Percentiles rank a stretch among this genome's conserved stretches.
Evolutionary conservation across 2,329 filamentous ascomycete species (phyloP).

Genomic region (Fusarium illudens): DNA sequence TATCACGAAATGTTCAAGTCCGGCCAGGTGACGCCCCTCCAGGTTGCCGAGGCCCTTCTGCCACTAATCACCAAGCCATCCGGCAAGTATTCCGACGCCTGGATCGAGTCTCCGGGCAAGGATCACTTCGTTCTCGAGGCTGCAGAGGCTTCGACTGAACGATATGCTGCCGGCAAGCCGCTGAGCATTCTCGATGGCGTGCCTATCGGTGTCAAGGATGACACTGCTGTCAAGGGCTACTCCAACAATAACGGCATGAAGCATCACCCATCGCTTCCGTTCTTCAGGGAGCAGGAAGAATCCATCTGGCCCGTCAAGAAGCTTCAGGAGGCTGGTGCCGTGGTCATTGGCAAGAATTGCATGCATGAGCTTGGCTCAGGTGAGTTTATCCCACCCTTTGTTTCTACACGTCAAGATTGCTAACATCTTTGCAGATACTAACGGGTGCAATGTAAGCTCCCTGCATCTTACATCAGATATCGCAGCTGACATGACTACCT

Average conservation of each 20-base stretch:
- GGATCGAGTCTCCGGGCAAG: conserved; percentile 69
- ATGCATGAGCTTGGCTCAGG: conserved; percentile 83
- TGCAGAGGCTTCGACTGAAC: conserved; percentile 75
- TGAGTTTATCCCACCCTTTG: conserved; percentile 50
- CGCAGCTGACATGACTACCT: conserved; percentile 51
- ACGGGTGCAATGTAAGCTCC: conserved; percentile 74
- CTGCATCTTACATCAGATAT: not conserved
- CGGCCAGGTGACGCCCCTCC: conserved; percentile 74
- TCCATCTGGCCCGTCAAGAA: conserved; percentile 77
- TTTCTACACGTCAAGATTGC: conserved; percentile 11
- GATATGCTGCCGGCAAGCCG: conserved; percentile 73
- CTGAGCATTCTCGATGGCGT: conserved; percentile 81
- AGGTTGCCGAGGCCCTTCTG: conserved; percentile 75
- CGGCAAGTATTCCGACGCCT: conserved; percentile 74
- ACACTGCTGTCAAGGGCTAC: conserved; percentile 76
- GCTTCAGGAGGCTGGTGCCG: conserved; percentile 77
- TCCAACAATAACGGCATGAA: conserved; percentile 71
- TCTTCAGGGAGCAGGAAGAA: conserved; percentile 59
- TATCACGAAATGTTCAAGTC: conserved; percentile 79
- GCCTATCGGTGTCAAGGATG: conserved; percentile 85
- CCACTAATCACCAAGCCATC: conserved; percentile 68
- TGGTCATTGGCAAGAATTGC: conserved; percentile 77
- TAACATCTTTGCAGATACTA: conserved; percentile 65
- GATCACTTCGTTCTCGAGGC: conserved; percentile 69
- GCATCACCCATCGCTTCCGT: conserved; percentile 62